Conservation (phyloP, 495 filamentous ascomycete genomes). For the Neurospora tetraspora region DNA sequence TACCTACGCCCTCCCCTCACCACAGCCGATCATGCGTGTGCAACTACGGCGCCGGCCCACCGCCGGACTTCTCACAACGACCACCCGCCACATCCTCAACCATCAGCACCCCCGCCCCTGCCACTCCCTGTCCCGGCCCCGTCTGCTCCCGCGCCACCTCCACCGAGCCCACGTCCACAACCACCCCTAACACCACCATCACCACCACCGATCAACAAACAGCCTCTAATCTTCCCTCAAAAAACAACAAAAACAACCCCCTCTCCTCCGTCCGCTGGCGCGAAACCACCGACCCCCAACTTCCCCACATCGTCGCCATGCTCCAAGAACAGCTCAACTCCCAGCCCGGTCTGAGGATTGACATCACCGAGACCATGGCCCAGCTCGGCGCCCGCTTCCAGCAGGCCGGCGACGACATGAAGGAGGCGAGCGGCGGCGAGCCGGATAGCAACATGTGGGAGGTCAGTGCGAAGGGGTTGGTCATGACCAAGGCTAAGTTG, state of each 20-base stretch:
- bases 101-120: neutral
- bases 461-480: conserved; percentile 18
- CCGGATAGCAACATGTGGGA: conserved; percentile 18
- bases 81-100: neutral
- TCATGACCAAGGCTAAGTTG: conserved; percentile 18
- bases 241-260: neutral
- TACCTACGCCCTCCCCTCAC: neutral
- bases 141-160: neutral
- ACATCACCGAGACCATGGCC: conserved; percentile 15
- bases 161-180: neutral
- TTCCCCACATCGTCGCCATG: conserved; percentile 14
- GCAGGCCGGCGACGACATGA: conserved; percentile 11
- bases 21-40: neutral
- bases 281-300: conserved; percentile 12
- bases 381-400: conserved; percentile 20
- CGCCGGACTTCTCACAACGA: neutral
- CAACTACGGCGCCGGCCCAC: neutral
- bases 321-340: conserved; percentile 16
- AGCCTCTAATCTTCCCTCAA: neutral
- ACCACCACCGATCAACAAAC: neutral
- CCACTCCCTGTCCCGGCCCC: neutral
- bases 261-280: conserved; percentile 3
- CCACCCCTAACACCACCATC: neutral
- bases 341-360: conserved; percentile 20
- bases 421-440: neutral